Conservation (phyloP, 1,284 basidiomycete genomes). For the Agroathelia rolfsii region DNA sequence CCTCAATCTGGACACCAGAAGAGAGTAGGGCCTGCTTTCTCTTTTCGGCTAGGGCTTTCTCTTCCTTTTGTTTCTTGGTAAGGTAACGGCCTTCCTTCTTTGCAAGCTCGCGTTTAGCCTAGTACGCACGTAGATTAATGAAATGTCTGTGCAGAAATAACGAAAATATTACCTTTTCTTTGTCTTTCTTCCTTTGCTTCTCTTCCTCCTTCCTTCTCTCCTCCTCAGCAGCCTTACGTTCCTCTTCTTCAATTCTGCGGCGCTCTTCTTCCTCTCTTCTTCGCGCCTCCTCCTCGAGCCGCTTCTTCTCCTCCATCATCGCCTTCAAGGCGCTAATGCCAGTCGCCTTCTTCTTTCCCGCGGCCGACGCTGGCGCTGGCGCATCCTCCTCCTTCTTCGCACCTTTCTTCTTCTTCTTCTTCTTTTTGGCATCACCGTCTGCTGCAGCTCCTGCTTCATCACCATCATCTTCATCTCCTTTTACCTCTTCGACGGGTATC, state of each 20-base stretch:
- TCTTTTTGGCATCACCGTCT: constrained; percentile 46
- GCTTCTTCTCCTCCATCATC: constrained; percentile 84
- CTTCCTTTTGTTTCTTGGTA: constrained; percentile 95
- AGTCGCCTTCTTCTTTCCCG: constrained; percentile 61
- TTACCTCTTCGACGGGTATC: no score
- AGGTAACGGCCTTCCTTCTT: constrained; percentile 87
- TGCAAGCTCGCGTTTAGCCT: constrained; percentile 77
- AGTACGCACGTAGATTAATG: constrained; percentile 6
- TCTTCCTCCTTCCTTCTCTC: constrained; percentile 70
- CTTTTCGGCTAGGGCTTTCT: constrained; percentile 84
- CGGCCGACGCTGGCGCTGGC: constrained; percentile 27
- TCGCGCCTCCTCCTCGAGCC: constrained; percentile 73
- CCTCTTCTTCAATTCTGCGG: constrained; percentile 77
- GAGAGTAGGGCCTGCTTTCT: constrained; percentile 86
- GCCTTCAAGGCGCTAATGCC: constrained; percentile 70
- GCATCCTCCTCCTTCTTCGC: constrained; percentile 63
- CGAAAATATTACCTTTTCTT: constrained; percentile 84
- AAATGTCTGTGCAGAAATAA: constrained; percentile 7
- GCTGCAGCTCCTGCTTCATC: constrained; percentile 40
- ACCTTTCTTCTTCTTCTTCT: constrained; percentile 89
- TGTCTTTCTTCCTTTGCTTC: constrained; percentile 78
- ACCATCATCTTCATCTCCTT: constrained; percentile 44
- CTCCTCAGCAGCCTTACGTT: constrained; percentile 69
- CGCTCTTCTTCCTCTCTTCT: constrained; percentile 66
- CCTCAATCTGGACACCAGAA: constrained; percentile 87